Evolutionary conservation across 805 yeast genomes (phyloP).

Genomic region (Starmerella etchellsii): DNA sequence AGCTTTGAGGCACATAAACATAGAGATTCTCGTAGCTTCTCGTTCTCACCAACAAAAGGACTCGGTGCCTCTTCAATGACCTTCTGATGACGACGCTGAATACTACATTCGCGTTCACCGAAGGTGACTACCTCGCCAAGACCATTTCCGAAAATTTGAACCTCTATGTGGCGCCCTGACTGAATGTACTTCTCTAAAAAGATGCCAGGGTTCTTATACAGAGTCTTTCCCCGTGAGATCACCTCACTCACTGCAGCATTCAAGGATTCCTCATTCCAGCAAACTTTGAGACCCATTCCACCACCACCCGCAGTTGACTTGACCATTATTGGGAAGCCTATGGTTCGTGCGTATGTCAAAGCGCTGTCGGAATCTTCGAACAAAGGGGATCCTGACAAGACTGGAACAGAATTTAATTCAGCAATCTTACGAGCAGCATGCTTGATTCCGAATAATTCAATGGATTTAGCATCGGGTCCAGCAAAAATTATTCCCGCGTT

Average conservation of each 20-base stretch:
- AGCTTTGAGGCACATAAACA: constrained; percentile 87
- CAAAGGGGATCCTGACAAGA: constrained; percentile 97
- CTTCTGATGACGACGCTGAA: constrained; percentile 97
- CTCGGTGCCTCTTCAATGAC: constrained; percentile 99
- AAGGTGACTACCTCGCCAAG: constrained; percentile 91
- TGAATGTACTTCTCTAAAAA: constrained; percentile 90
- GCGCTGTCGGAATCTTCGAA: constrained; percentile 73
- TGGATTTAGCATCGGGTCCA: constrained; percentile 79
- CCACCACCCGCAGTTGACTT: constrained; percentile 99
- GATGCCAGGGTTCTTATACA: constrained; percentile 98
- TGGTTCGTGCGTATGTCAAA: constrained; percentile 55
- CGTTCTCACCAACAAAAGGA: constrained; percentile 69
- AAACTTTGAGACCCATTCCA: constrained; percentile 99
- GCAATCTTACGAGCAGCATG: constrained; percentile 89
- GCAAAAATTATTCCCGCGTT: constrained; percentile 89
- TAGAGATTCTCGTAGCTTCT: constrained; percentile 75
- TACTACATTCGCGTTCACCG: constrained; percentile 98
- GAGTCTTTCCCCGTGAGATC: constrained; percentile 78
- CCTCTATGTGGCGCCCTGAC: constrained; percentile 96
- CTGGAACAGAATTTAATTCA: constrained; percentile 67
- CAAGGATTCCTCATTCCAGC: constrained; percentile 85
- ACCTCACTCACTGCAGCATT: constrained; percentile 89
- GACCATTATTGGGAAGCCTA: constrained; percentile 93
- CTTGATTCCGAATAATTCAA: constrained; percentile 95
- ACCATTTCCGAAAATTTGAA: constrained; percentile 83